Base-by-base conservation (phyloP, 2,329 filamentous ascomycete species). In the Penicillium sp. region DNA sequence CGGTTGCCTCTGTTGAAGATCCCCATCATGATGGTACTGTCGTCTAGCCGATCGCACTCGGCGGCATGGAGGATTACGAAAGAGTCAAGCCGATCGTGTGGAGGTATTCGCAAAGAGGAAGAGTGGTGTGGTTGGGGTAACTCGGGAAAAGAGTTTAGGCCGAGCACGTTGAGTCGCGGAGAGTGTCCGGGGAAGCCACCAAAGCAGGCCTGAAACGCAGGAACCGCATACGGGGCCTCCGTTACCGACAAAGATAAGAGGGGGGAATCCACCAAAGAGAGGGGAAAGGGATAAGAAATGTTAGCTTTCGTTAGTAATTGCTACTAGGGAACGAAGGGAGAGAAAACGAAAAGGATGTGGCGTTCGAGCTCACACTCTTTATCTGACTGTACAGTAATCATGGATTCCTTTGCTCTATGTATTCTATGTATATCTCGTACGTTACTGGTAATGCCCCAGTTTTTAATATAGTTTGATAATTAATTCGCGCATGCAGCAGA, bases 1-100 rank as follows among this genome's bases (percentile, higher is more conserved):
- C 73, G 73, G 52, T 75, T 68, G 63, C 70, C 74, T 55, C 74
- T 68, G 29, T 33, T 21, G 26, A 43, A 35, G 62, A 77, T 77
- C 51, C 75, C 71, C 64, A 72, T 78, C 47, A 64, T 74, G 63
- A 60, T 67, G 57, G 65, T 61, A 61, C 56, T 55, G 59, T 63
- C 53, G 58, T 48, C 60, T 63, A 37, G 53, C 50, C 52, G 60
- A 58, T 58, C 55, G 64, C 58, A 63, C 27, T 29, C 9, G 55
- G 72, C 72, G 44, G 57, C 59, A 62, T 63, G 48, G 53, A 29
- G 59, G 44, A 47, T 45, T n/a, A 22, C 52, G 47, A 53, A 53
- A n/a, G 26, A 27, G 19, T 3, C 19, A 29, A 29, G 9, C 35
- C 24, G 59, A 45, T 48, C 33, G 49, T 2, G 45, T 46, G 21